Evolutionary conservation across 169 alveolate species (phyloP).

Genomic region (Eimeria necatrix): DNA sequence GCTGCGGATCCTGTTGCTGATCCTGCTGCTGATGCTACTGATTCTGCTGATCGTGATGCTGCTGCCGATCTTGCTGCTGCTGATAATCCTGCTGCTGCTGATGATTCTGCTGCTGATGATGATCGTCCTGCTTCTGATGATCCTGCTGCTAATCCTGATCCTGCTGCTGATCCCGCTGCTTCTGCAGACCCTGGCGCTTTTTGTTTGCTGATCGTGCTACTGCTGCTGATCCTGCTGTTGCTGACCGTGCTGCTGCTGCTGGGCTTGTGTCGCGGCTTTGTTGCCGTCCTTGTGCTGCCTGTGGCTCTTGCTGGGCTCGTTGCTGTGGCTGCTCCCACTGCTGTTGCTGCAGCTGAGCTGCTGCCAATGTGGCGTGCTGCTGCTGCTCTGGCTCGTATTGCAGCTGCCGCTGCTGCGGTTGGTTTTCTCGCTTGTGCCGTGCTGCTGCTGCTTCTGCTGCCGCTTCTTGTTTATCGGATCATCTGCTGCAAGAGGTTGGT

Average conservation of each 20-base stretch:
- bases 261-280: background rate
- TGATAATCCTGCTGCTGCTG: background rate
- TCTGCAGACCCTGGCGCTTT: background rate
- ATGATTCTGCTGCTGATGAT: too few species aligned
- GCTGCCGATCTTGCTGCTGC: background rate
- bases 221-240: background rate
- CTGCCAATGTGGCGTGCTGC: background rate
- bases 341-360: background rate
- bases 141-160: background rate
- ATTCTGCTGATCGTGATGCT: background rate
- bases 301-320: background rate
- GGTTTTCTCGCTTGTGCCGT: background rate
- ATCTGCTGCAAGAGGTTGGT: background rate
- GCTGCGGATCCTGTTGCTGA: background rate
- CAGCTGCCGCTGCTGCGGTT: conserved; percentile 21
- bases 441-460: background rate
- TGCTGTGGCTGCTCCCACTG: background rate
- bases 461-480: background rate
- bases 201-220: background rate
- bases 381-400: background rate
- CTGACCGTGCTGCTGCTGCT: background rate
- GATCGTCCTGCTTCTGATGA: background rate
- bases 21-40: background rate
- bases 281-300: background rate
- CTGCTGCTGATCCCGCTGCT: background rate